Evolutionary conservation across 805 yeast genomes (phyloP).

Genomic region (Priceomyces medius): DNA sequence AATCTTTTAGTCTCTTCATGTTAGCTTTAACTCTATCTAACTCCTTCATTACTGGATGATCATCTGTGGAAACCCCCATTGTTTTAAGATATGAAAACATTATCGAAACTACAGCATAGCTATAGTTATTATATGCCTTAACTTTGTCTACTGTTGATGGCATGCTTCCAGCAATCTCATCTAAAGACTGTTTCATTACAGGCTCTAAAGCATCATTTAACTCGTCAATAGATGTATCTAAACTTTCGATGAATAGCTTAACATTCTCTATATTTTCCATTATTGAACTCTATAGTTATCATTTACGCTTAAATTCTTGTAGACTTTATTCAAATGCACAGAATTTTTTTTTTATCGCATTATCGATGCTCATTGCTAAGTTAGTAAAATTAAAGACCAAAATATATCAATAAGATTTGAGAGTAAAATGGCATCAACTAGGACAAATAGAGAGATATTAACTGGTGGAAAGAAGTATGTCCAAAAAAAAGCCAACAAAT

Average conservation of each 20-base stretch:
- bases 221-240: conserved; percentile 36
- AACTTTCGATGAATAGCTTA: conserved; percentile 35
- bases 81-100: conserved; percentile 60
- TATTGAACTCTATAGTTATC: not conserved
- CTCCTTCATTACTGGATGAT: conserved; percentile 67
- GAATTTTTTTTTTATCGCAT: not conserved
- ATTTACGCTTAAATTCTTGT: too few relatives aligned
- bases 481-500: conserved; percentile 61
- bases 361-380: conserved; percentile 2
- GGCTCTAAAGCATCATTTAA: conserved; percentile 36
- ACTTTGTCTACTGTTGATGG: conserved; percentile 27
- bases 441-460: conserved; percentile 76
- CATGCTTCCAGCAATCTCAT: conserved; percentile 31
- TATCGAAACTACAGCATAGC: conserved; percentile 56
- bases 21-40: conserved; percentile 65
- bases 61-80: conserved; percentile 53
- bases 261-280: conserved; percentile 51
- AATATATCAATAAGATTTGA: not conserved
- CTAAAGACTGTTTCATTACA: conserved; percentile 37
- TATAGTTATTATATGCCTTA: conserved; percentile 35
- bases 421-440: conserved; percentile 20
- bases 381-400: not conserved
- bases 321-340: too few relatives aligned
- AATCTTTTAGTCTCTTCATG: conserved; percentile 55
- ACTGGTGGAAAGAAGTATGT: conserved; percentile 85